These are phyloP conservation scores for Backusella westeae DNA, from an alignment of 192 early-diverging fungal species.

Conservation along the genomic window DNA sequence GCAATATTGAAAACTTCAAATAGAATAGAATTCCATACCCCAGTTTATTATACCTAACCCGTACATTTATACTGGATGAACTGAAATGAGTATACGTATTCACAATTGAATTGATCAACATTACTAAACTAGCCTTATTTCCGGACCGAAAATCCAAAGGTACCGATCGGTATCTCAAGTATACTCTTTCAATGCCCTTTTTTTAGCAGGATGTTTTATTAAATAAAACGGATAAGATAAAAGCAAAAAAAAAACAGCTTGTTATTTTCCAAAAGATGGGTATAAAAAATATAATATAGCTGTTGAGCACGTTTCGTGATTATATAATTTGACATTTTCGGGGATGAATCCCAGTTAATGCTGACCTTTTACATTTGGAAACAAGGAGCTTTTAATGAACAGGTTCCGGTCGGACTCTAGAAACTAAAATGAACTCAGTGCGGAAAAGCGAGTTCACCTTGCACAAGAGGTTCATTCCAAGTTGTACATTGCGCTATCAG, in stretches of 20 bases:
- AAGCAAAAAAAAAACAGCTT: not conserved
- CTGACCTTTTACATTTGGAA: not conserved
- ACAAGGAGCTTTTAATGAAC: not conserved
- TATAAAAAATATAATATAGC: not conserved
- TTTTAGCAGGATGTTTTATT: not conserved
- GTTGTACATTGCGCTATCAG: constrained; percentile 1
- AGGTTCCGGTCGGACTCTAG: not conserved
- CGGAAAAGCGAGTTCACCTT: not conserved
- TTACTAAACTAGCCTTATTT: too few relatives aligned
- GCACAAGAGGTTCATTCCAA: not conserved
- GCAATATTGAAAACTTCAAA: too few relatives aligned
- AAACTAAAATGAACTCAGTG: not conserved
- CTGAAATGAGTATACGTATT: too few relatives aligned
- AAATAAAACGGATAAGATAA: not conserved
- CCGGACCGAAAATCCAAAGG: too few relatives aligned
- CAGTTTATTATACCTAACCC: too few relatives aligned
- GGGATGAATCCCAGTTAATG: not conserved
- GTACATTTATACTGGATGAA: too few relatives aligned
- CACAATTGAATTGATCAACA: too few relatives aligned
- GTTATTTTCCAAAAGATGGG: not conserved
- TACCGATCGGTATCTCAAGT: not conserved
- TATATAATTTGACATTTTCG: not conserved
- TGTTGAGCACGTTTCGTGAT: too few relatives aligned
- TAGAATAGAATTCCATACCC: too few relatives aligned
- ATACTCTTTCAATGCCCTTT: not conserved